phyloP scores from a whole-genome alignment of 352 stramenopile genomes.

The Globisporangium solare region DNA sequence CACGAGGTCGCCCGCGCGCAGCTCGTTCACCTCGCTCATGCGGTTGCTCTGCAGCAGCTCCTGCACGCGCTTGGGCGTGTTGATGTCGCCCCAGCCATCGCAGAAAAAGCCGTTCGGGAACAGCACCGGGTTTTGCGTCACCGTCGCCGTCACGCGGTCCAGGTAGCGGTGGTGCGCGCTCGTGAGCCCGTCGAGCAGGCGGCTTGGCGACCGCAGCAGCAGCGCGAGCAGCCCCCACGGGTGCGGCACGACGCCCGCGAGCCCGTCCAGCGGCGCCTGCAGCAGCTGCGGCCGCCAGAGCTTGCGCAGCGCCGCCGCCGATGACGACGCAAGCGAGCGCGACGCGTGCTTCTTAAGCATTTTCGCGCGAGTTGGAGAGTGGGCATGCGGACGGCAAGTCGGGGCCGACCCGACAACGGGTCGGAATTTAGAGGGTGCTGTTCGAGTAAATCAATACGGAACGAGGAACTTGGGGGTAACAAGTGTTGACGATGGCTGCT shows the following conservation, averaged over 20 bases:
- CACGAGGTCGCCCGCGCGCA: conserved; percentile 22
- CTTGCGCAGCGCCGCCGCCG: conserved; percentile 1
- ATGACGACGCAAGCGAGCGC: not conserved
- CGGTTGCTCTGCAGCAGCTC: conserved; percentile 56
- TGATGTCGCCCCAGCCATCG: conserved; percentile 74
- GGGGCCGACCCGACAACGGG: not conserved
- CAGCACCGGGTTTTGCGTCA: conserved; percentile 72
- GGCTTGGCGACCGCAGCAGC: conserved; percentile 53
- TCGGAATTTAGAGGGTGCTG: not conserved
- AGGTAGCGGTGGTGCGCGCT: conserved; percentile 63
- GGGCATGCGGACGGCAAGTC: not conserved
- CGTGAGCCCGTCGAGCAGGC: conserved; percentile 55
- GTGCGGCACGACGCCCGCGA: conserved; percentile 26
- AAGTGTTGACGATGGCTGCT: too few relatives aligned
- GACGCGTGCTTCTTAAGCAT: conserved; percentile 1
- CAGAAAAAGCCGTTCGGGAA: conserved; percentile 80
- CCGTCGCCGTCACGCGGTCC: conserved; percentile 53
- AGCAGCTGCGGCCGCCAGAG: conserved; percentile 7
- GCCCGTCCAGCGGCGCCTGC: conserved; percentile 2
- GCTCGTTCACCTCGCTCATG: conserved; percentile 48
- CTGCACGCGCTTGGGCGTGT: conserved; percentile 45
- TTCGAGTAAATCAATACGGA: not conserved
- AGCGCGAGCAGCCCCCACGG: conserved; percentile 54
- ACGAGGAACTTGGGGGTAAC: too few relatives aligned
- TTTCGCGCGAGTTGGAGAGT: not conserved